These are phyloP conservation scores for Aphanocladium album DNA, from an alignment of 2,329 filamentous ascomycete genomes.

Conservation along the genomic window DNA sequence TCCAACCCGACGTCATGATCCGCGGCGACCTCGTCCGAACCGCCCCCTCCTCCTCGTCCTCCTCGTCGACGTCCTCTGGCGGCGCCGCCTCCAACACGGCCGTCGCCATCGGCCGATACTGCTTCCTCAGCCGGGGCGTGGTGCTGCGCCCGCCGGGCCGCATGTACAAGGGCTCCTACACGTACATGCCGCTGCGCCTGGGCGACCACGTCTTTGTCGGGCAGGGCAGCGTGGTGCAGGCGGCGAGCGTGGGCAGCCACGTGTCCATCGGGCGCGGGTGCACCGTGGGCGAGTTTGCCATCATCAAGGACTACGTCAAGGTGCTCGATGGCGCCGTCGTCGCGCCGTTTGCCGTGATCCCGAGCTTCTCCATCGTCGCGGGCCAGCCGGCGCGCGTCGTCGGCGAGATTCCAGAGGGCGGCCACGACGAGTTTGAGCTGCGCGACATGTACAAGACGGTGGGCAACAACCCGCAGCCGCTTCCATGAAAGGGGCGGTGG, in stretches of 20 bases:
- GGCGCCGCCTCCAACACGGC: conserved; percentile 50
- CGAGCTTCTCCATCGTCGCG: conserved; percentile 87
- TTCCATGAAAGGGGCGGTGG: neutral
- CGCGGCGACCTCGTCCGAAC: conserved; percentile 77
- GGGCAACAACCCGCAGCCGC: conserved; percentile 47
- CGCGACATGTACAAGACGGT: conserved; percentile 60
- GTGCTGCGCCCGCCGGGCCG: conserved; percentile 79
- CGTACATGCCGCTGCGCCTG: conserved; percentile 85
- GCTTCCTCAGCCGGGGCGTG: conserved; percentile 74
- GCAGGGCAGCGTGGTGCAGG: conserved; percentile 68
- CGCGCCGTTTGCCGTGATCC: conserved; percentile 83
- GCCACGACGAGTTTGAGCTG: conserved; percentile 58
- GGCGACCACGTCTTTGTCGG: conserved; percentile 94
- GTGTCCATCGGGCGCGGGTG: conserved; percentile 77
- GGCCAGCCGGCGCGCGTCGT: conserved; percentile 75
- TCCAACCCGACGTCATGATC: conserved; percentile 91
- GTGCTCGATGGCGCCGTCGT: conserved; percentile 81
- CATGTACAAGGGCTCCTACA: conserved; percentile 71
- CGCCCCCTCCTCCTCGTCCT: conserved; percentile 38
- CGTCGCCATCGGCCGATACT: conserved; percentile 87
- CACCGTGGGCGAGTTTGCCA: conserved; percentile 78
- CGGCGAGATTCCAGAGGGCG: conserved; percentile 73
- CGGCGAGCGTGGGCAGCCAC: conserved; percentile 76
- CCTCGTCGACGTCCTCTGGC: conserved; percentile 32
- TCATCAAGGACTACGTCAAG: conserved; percentile 89